A percentile compares a stretch with the other conserved stretches of the same genome.
Evolutionary conservation across 768 basidiomycete species (phyloP).

Genomic region (Melanogaster broomeanus): DNA sequence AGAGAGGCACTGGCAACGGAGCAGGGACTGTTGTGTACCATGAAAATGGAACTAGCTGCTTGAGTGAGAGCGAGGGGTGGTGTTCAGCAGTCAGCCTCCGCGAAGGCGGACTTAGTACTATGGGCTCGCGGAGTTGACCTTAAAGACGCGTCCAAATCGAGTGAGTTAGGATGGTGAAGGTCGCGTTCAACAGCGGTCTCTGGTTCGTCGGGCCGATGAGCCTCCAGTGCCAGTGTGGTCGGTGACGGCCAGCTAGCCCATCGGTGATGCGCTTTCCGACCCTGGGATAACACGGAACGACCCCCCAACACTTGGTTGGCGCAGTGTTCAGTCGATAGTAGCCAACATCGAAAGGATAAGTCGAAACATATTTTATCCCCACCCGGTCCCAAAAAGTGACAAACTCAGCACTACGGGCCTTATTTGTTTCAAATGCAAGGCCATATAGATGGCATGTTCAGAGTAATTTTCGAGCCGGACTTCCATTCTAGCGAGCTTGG

Average conservation of each 20-base stretch:
- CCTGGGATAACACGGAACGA: not conserved
- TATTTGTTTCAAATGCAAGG: not conserved
- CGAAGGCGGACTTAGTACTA: constrained; percentile 29
- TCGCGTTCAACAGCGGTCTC: not conserved
- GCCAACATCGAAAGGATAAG: not conserved
- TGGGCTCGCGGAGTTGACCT: constrained; percentile 35
- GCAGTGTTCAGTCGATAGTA: not conserved
- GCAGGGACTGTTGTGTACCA: not conserved
- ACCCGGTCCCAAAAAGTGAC: too few relatives aligned
- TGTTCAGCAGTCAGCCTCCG: too few relatives aligned
- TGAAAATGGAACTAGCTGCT: too few relatives aligned
- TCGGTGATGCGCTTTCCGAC: not conserved
- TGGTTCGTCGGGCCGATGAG: too few relatives aligned
- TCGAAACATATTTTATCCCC: not conserved
- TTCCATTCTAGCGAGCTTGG: constrained; percentile 5
- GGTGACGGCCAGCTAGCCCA: not conserved
- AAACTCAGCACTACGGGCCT: not conserved
- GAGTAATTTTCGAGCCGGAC: not conserved
- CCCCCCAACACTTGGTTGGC: not conserved
- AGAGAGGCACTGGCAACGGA: not conserved
- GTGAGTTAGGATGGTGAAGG: constrained; percentile 18
- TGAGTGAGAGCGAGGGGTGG: too few relatives aligned
- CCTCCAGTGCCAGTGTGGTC: too few relatives aligned
- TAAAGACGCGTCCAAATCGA: constrained; percentile 29
- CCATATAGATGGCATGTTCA: not conserved